Evolutionary conservation across 192 early-diverging fungal species (phyloP).

Genomic region (Backusella liffmaniae): DNA sequence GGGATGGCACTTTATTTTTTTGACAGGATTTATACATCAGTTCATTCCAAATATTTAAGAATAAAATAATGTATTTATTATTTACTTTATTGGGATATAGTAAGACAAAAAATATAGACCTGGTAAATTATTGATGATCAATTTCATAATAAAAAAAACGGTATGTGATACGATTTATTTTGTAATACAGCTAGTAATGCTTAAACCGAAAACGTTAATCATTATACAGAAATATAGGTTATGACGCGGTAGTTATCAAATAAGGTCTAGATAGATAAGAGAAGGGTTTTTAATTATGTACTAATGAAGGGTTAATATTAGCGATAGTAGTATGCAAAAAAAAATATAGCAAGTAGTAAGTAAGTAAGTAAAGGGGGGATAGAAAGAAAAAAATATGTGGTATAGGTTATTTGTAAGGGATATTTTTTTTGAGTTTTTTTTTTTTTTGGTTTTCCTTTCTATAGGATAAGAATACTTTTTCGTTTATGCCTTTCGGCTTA

Average conservation of each 20-base stretch:
- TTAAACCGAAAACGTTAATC: not conserved
- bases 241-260: not conserved
- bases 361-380: not conserved
- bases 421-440: not conserved
- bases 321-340: not conserved
- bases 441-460: not conserved
- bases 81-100: not conserved
- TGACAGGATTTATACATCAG: not conserved
- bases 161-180: slow-evolving; percentile 3
- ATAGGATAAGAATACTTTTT: not conserved
- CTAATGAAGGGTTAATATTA: not conserved
- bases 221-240: slow-evolving; percentile 3
- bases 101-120: not conserved
- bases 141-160: not conserved
- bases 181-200: not conserved
- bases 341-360: not conserved
- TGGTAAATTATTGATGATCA: not conserved
- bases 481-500: slow-evolving; percentile 7
- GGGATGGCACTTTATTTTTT: not conserved
- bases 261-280: slow-evolving; percentile 3
- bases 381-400: not conserved
- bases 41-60: not conserved
- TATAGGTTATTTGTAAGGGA: not conserved
- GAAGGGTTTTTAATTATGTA: slow-evolving; percentile 13
- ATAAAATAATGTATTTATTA: not conserved